Evolutionary conservation across 2,329 filamentous ascomycete genomes (phyloP), one percentile per base, ranked within the genome.

Genomic region (Phoma sp.): DNA sequence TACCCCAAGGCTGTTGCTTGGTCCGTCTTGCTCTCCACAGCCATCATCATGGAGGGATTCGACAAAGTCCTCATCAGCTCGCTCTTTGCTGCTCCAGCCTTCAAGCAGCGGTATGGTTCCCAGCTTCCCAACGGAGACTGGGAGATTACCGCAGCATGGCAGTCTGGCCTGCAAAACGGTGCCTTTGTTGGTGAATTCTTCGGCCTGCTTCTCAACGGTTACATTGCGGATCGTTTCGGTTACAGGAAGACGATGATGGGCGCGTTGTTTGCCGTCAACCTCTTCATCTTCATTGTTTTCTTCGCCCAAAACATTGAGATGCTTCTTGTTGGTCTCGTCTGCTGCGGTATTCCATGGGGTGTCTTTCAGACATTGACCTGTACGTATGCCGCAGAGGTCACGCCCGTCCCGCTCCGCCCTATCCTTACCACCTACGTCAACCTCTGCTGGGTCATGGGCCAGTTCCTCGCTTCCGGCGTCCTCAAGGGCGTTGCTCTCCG

Each of bases 11-110:
- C 92, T 35, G 88, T 96, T 52, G 83, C 79, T 13, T 96, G 91
- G 91, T 91, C 88, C 67, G 71, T 96, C 45, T 80, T 96, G 55
- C 92, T 96, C 74, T 94, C 90, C 12, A 92, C 90, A 0, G 91
- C 89, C 72, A 95, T 96, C 71, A 87, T 86, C 67, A 96, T 96
- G 92, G 92, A 96, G 74, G 92, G 91, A 7, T 96, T 92, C 78
- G 91, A 96, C 74, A 83, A 94, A 57, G 87, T 85, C 65, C 80
- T 96, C 56, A 87, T 94, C 71, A 90, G 88, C 78, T 92, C 92
- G 74, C 90, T 95, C 65, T 91, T 85, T 59, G 78, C 72, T 27
- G 78, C 79, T 15, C 76, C 75, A 5, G 72, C 75, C 9, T 81
- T 81, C 74, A 77, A 80, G 57, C 57, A 65, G 43, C 70, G 68